Conservation (phyloP, 2,329 filamentous ascomycete genomes). For the Venturia aucupariae region DNA sequence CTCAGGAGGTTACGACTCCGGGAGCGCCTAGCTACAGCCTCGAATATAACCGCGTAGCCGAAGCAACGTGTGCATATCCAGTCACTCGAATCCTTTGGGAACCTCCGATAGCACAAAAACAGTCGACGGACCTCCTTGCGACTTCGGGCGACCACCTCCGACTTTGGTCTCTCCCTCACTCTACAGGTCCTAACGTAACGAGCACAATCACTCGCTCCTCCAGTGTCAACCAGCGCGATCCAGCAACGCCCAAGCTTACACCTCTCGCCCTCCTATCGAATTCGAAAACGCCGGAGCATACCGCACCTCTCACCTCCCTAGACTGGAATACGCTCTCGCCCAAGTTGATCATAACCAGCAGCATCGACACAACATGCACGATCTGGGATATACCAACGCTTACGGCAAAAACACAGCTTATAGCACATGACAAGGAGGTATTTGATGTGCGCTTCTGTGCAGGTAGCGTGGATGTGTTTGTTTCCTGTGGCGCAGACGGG, state of each 20-base stretch:
- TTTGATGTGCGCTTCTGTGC: conserved; percentile 98
- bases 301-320: conserved; percentile 86
- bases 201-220: conserved; percentile 61
- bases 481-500: conserved; percentile 93
- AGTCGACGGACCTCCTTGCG: conserved; percentile 86
- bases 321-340: conserved; percentile 98
- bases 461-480: conserved; percentile 96
- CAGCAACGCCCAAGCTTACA: conserved; percentile 69
- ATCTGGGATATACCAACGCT: conserved; percentile 99
- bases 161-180: conserved; percentile 76
- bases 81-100: conserved; percentile 95
- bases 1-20: conserved; percentile 57
- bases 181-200: conserved; percentile 40
- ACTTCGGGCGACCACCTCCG: conserved; percentile 92
- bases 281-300: conserved; percentile 97
- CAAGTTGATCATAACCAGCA: conserved; percentile 95
- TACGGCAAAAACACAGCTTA: conserved; percentile 95
- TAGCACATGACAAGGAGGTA: conserved; percentile 97
- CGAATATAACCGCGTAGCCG: conserved; percentile 87
- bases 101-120: conserved; percentile 87
- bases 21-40: conserved; percentile 66
- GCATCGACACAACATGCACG: conserved; percentile 97
- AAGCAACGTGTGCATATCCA: conserved; percentile 95
- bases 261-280: conserved; percentile 90
- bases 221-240: conserved; percentile 50